These are phyloP conservation scores for Beauveria asiatica DNA, from an alignment of 2,329 filamentous ascomycete species.

Conservation along the genomic window DNA sequence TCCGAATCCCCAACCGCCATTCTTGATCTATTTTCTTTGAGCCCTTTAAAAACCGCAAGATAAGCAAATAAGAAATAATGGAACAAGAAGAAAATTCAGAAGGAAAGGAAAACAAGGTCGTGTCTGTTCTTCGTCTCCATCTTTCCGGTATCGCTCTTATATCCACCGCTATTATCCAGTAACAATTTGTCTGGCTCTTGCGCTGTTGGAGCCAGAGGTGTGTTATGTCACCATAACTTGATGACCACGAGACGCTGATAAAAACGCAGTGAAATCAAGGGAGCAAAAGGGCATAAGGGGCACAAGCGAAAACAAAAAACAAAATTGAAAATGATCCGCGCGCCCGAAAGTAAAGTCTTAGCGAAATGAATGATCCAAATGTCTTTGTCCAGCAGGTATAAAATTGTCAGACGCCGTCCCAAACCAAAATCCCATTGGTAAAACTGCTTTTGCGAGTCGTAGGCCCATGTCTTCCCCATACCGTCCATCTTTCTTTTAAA, in stretches of 20 bases:
- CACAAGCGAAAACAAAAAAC: slow-evolving; percentile 13
- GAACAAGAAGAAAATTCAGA: slow-evolving; percentile 3
- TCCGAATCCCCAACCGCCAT: neutral
- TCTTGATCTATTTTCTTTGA: slow-evolving; percentile 6
- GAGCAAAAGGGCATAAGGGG: slow-evolving; percentile 2
- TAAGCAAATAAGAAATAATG: slow-evolving; percentile 2
- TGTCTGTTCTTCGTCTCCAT: slow-evolving; percentile 7
- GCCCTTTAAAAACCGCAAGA: neutral
- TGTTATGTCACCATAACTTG: neutral
- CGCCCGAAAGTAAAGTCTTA: slow-evolving; percentile 9
- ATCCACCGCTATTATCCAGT: slow-evolving; percentile 4
- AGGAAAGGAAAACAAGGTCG: neutral
- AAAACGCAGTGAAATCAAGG: slow-evolving; percentile 4
- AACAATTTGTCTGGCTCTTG: slow-evolving; percentile 6
- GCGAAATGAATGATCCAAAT: slow-evolving; percentile 13
- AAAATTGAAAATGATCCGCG: slow-evolving; percentile 10
- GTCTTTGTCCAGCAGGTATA: slow-evolving; percentile 9
- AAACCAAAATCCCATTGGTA: slow-evolving; percentile 5
- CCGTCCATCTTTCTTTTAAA: slow-evolving; percentile 1
- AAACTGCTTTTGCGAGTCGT: slow-evolving; percentile 12
- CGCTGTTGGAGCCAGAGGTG: slow-evolving; percentile 5
- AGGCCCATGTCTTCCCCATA: slow-evolving; percentile 4
- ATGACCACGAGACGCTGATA: neutral
- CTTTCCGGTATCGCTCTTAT: neutral
- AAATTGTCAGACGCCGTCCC: slow-evolving; percentile 11